A percentile compares a stretch with the other conserved stretches of the same genome.
phyloP scores from a whole-genome alignment of 2,329 filamentous ascomycete genomes.

The Monilinia aucupariae region DNA sequence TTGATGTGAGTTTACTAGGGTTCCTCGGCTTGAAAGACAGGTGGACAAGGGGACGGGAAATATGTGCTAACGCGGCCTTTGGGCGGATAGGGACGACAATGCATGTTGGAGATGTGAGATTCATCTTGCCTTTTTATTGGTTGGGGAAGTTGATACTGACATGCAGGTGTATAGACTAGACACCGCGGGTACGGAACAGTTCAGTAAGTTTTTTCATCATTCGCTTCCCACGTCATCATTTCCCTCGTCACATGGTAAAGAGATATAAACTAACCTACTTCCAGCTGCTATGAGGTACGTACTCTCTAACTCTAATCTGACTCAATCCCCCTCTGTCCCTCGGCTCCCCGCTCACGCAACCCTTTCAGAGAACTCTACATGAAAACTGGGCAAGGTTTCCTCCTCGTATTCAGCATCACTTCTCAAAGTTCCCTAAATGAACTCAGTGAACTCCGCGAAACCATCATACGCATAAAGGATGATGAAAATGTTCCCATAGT shows the following conservation, averaged over 20 bases:
- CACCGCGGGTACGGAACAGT: constrained; percentile 70
- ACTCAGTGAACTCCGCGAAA: constrained; percentile 64
- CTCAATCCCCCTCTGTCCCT: no score
- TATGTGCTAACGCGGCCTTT: constrained; percentile 1
- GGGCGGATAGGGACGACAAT: constrained; percentile 55
- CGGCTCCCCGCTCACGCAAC: not conserved
- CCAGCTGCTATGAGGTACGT: constrained; percentile 53
- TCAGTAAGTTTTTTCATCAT: constrained; percentile 51
- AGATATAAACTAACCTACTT: constrained; percentile 20
- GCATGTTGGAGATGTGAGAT: constrained; percentile 64
- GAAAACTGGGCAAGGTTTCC: constrained; percentile 70
- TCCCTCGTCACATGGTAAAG: constrained; percentile 24
- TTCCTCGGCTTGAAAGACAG: not conserved
- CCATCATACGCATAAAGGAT: constrained; percentile 69
- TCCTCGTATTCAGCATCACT: constrained; percentile 70
- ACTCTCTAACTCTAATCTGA: not conserved
- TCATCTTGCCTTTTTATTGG: constrained; percentile 10
- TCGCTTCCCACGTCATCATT: no score
- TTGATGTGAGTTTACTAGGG: constrained; percentile 52
- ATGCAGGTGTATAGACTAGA: constrained; percentile 47
- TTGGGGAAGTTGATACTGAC: constrained; percentile 19
- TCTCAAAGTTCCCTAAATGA: constrained; percentile 63
- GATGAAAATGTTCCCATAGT: constrained; percentile 65
- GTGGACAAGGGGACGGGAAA: constrained; percentile 11
- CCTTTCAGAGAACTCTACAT: constrained; percentile 62